These are phyloP conservation scores for Endotrypanum monterogeii DNA, from an alignment of 208 protist genomes.

Conservation along the genomic window DNA sequence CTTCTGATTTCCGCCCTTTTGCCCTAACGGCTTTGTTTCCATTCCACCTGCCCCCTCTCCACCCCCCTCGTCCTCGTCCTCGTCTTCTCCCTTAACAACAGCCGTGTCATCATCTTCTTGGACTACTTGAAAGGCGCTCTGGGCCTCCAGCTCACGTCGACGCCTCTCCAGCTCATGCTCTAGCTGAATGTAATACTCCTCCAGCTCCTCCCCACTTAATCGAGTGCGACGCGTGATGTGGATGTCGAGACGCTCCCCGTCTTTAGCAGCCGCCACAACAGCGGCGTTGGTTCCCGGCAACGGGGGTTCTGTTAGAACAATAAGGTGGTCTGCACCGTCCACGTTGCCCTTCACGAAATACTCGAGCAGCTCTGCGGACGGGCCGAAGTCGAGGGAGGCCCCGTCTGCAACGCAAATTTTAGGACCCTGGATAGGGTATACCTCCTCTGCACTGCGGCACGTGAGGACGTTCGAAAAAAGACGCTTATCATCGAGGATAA, in stretches of 20 bases:
- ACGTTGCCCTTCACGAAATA: conserved; percentile 36
- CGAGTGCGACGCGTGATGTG: conserved; percentile 48
- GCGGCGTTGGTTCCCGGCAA: conserved; percentile 58
- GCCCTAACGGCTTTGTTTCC: not conserved
- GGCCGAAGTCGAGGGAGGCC: conserved; percentile 68
- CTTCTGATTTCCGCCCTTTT: not conserved
- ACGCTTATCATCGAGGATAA: conserved; percentile 68
- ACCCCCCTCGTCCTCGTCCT: conserved; percentile 25
- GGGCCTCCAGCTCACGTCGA: conserved; percentile 41
- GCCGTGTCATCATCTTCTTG: conserved; percentile 42
- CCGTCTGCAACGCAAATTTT: conserved; percentile 86
- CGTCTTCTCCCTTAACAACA: conserved; percentile 30
- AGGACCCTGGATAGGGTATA: conserved; percentile 49
- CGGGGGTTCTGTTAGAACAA: conserved; percentile 63
- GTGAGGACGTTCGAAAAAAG: conserved; percentile 79
- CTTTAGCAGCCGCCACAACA: conserved; percentile 27
- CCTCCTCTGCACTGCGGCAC: conserved; percentile 78
- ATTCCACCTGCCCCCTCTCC: not conserved
- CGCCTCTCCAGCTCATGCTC: conserved; percentile 65
- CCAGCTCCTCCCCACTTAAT: conserved; percentile 80
- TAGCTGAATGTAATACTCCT: conserved; percentile 83
- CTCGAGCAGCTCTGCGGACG: conserved; percentile 72
- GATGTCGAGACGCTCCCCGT: conserved; percentile 46
- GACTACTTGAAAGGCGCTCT: conserved; percentile 44
- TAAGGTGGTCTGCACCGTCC: conserved; percentile 60